Evolutionary conservation across 2,329 filamentous ascomycete genomes (phyloP), one percentile per base, ranked within the genome.

Genomic region (Biscogniauxia sp.): DNA sequence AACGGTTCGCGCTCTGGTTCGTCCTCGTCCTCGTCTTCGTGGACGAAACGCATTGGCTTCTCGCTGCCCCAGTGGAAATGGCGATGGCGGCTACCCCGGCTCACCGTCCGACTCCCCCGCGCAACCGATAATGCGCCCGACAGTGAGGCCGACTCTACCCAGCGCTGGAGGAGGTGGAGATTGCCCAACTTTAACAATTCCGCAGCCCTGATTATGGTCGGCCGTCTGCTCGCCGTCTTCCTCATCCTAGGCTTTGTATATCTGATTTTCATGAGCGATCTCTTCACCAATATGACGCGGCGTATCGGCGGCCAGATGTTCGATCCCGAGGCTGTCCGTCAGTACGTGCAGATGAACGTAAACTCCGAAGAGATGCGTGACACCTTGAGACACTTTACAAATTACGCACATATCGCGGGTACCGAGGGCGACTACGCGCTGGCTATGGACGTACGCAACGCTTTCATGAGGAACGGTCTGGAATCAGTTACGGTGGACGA

Each of bases 381-480:
- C 50, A 90, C 91, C 60, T 78, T 97, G 61, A 80, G 85, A 69
- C 90, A 93, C 71, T 87, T 94, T 64, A 94, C 92, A 4, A 85
- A 84, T 59, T 97, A 91, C 73, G 91, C 95, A 63, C 95, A 98
- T 75, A 83, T 98, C 64, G 95, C 92, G 1, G 95, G 95, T n/a
- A 96, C 93, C 2, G 89, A 97, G 77, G 95, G 95, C 54, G 94
- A 96, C 77, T 93, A 89, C 69, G 91, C 89, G 53, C 82, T 96
- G 58, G 94, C 92, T 7, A 85, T 92, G 78, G 96, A 93, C 80
- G 86, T 97, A 58, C 84, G 93, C 75, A 87, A 87, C 69, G 84
- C 89, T 74, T 97, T 97, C 75, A 78, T 79, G 66, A 83, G 82
- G 55, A 88, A 88, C 53, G 84, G 86, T 3, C 82, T 99, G 71